Evolutionary conservation across 441 rosid genomes (phyloP).

Genomic region (Bocquillonia castaneifolia): DNA sequence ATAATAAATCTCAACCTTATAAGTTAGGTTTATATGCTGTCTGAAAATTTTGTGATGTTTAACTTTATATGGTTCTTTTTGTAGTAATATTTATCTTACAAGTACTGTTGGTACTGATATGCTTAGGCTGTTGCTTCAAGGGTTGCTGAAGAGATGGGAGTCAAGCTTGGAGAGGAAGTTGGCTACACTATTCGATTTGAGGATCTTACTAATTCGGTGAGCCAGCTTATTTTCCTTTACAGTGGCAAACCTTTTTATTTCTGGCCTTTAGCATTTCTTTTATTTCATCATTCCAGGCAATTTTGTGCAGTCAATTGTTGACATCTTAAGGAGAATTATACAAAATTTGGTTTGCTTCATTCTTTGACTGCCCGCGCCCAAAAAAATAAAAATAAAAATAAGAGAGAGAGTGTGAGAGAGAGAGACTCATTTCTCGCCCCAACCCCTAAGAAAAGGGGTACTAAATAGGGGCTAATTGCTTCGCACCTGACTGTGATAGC

Average conservation of each 20-base stretch:
- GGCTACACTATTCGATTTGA: conserved; percentile 93
- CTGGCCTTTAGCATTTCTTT: conserved; percentile 7
- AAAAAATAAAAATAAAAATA: too few species aligned
- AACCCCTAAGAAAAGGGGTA: too few species aligned
- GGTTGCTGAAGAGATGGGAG: conserved; percentile 97
- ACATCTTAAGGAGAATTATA: too few species aligned
- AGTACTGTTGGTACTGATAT: conserved; percentile 12
- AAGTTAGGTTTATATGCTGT: neutral
- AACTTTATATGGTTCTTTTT: neutral
- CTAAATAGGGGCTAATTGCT: too few species aligned
- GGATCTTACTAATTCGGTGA: conserved; percentile 74
- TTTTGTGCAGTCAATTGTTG: neutral
- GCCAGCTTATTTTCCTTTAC: conserved; percentile 23
- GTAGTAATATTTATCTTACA: neutral
- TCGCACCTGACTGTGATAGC: too few species aligned
- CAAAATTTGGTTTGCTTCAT: too few species aligned
- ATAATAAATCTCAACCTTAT: neutral
- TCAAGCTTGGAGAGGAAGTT: conserved; percentile 92
- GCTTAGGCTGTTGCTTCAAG: conserved; percentile 92
- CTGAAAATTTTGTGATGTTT: neutral
- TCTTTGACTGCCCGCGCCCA: too few species aligned
- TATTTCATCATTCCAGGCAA: conserved; percentile 9
- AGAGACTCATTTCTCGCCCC: too few species aligned
- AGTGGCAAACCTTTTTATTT: conserved; percentile 12
- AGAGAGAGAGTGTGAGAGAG: too few species aligned